Evolutionary conservation across 345 rosid species (phyloP).

Genomic region (Lenwebbia sp.): DNA sequence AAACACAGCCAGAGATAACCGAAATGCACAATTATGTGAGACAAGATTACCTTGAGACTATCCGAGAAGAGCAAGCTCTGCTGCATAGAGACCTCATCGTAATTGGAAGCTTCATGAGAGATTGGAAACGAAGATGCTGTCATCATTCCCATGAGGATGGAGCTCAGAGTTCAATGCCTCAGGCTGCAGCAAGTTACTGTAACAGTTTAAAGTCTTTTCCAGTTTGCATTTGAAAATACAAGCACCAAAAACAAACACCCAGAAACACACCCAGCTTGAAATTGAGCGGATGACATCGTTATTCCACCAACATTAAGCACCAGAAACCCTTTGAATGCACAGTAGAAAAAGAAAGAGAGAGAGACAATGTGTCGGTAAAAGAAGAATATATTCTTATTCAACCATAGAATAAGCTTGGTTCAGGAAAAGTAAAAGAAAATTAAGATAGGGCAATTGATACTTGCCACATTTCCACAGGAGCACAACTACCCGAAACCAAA

Average conservation of each 20-base stretch:
- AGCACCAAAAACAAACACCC: background rate
- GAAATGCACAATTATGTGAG: background rate
- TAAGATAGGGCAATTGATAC: background rate
- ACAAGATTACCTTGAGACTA: slow-evolving; percentile 61
- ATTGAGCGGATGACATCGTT: background rate
- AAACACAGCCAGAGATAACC: background rate
- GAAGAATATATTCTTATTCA: background rate
- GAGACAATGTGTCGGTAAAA: background rate
- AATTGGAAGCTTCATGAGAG: slow-evolving; percentile 53
- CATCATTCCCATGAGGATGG: slow-evolving; percentile 26
- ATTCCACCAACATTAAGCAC: background rate
- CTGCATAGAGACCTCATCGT: slow-evolving; percentile 73
- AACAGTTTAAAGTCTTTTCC: background rate
- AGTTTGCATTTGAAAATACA: background rate
- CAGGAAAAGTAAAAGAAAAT: background rate
- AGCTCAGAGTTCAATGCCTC: background rate
- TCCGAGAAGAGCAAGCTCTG: slow-evolving; percentile 80
- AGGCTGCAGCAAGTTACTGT: background rate
- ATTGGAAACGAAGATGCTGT: slow-evolving; percentile 43
- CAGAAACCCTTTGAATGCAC: background rate
- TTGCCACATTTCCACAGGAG: slow-evolving; percentile 12
- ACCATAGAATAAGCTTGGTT: background rate
- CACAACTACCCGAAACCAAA: background rate
- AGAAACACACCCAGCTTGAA: background rate
- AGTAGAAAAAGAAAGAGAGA: slow-evolving; percentile 1